Percentiles rank a stretch among this genome's conserved stretches.
phyloP scores from a whole-genome alignment of 129 eudicot species.

The Cynara cardunculus region DNA sequence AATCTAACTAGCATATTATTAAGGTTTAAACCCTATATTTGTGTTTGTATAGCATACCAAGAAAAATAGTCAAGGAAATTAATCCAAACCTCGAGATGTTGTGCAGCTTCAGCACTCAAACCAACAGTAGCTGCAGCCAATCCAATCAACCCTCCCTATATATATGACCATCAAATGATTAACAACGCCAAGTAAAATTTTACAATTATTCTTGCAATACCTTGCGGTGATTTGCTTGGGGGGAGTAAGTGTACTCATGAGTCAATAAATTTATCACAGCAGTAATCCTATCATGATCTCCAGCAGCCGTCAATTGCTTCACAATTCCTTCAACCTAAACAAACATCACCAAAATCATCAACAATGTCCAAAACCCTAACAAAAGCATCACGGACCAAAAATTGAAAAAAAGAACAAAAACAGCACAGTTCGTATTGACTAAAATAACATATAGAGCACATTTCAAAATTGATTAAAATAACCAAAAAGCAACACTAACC shows the following conservation, averaged over 20 bases:
- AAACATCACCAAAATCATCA: slow-evolving; percentile 22
- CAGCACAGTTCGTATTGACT: slow-evolving; percentile 17
- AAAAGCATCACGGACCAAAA: neutral
- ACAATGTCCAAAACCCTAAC: slow-evolving; percentile 17
- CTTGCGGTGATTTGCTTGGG: slow-evolving; percentile 91
- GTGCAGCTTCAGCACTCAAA: slow-evolving; percentile 84
- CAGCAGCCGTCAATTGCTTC: slow-evolving; percentile 65
- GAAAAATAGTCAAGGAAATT: neutral
- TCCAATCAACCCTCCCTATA: slow-evolving; percentile 94
- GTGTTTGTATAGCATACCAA: neutral
- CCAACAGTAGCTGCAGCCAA: slow-evolving; percentile 97
- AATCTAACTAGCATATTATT: slow-evolving; percentile 11
- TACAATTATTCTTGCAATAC: slow-evolving; percentile 24
- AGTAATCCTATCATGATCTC: slow-evolving; percentile 82
- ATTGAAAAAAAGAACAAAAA: neutral
- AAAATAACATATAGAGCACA: slow-evolving; percentile 7
- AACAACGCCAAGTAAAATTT: slow-evolving; percentile 13
- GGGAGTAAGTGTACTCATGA: slow-evolving; percentile 71
- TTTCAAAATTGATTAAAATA: slow-evolving; percentile 4
- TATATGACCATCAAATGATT: slow-evolving; percentile 6
- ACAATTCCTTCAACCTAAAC: slow-evolving; percentile 93
- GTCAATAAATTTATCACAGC: slow-evolving; percentile 75
- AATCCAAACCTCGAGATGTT: slow-evolving; percentile 80
- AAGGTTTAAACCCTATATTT: neutral
- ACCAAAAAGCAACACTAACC: slow-evolving; percentile 36